Evolutionary conservation across 345 rosid species (phyloP).

Genomic region (Toxicodendron radicans): DNA sequence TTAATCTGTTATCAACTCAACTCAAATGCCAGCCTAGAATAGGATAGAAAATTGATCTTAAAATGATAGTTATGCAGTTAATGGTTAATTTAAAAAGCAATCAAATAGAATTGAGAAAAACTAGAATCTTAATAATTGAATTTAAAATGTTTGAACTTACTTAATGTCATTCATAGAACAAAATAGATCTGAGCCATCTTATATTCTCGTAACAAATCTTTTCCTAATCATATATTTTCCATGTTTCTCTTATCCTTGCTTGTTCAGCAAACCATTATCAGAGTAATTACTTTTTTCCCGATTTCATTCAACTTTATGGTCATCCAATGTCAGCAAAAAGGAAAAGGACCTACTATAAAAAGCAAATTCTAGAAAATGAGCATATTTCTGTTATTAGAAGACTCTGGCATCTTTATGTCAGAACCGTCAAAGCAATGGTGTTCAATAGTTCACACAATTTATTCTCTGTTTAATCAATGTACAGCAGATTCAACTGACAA

Average conservation of each 20-base stretch:
- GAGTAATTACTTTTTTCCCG: background rate
- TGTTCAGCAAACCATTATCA: constrained; percentile 19
- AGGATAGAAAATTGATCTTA: background rate
- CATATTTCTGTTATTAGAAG: constrained; percentile 9
- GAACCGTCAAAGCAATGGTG: constrained; percentile 10
- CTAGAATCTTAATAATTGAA: background rate
- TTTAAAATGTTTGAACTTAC: background rate
- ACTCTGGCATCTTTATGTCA: constrained; percentile 20
- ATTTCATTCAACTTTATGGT: constrained; percentile 6
- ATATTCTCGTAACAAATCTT: background rate
- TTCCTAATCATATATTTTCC: background rate
- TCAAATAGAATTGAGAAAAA: background rate
- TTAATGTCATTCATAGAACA: background rate
- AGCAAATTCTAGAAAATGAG: constrained; percentile 5
- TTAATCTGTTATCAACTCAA: constrained; percentile 1
- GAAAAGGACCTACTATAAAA: constrained; percentile 14
- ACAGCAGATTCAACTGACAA: constrained; percentile 21
- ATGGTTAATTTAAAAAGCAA: background rate
- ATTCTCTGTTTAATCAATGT: constrained; percentile 17
- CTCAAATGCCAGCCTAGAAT: background rate
- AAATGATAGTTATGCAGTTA: background rate
- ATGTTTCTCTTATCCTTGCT: constrained; percentile 12
- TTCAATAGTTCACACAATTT: constrained; percentile 21
- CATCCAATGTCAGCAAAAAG: constrained; percentile 19
- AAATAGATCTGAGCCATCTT: background rate